Percentiles rank a stretch among this genome's conserved stretches.
Evolutionary conservation across 148 eudicot genomes (phyloP).

Genomic region (Silene latifolia): DNA sequence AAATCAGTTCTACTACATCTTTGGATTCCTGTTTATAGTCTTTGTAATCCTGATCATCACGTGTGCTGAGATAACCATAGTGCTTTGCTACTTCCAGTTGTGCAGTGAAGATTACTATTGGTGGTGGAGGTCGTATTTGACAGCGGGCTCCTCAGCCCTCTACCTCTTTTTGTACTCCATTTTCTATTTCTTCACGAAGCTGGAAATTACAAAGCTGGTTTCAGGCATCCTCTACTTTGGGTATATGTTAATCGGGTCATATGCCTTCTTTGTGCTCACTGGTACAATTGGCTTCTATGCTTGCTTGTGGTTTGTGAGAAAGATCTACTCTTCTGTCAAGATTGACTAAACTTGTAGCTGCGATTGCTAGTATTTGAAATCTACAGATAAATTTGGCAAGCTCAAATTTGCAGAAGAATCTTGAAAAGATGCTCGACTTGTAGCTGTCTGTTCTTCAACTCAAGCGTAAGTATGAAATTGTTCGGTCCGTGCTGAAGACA

Average conservation of each 20-base stretch:
- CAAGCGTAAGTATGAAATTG: background rate
- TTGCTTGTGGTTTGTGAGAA: constrained; percentile 47
- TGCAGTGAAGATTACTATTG: constrained; percentile 55
- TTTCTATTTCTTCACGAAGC: constrained; percentile 52
- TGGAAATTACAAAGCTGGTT: constrained; percentile 45
- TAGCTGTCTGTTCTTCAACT: constrained; percentile 11
- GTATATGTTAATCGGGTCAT: constrained; percentile 43
- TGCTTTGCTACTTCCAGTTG: constrained; percentile 55
- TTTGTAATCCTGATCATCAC: constrained; percentile 47
- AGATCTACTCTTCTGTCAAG: constrained; percentile 48
- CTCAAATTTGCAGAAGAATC: constrained; percentile 16
- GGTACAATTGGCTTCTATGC: constrained; percentile 46
- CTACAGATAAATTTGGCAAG: constrained; percentile 1
- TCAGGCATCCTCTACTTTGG: constrained; percentile 47
- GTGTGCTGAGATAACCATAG: constrained; percentile 47
- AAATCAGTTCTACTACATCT: constrained; percentile 58
- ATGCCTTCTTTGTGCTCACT: constrained; percentile 43
- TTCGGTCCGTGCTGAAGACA: constrained; percentile 1
- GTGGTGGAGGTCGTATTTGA: constrained; percentile 59
- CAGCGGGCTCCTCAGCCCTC: constrained; percentile 50
- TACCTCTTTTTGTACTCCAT: constrained; percentile 52
- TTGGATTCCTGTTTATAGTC: constrained; percentile 48
- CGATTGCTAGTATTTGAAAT: constrained; percentile 9
- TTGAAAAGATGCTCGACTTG: constrained; percentile 18
- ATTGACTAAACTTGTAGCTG: constrained; percentile 28